These are phyloP conservation scores for Lithohypha guttulata DNA, from an alignment of 2,329 filamentous ascomycete genomes.

Conservation along the genomic window DNA sequence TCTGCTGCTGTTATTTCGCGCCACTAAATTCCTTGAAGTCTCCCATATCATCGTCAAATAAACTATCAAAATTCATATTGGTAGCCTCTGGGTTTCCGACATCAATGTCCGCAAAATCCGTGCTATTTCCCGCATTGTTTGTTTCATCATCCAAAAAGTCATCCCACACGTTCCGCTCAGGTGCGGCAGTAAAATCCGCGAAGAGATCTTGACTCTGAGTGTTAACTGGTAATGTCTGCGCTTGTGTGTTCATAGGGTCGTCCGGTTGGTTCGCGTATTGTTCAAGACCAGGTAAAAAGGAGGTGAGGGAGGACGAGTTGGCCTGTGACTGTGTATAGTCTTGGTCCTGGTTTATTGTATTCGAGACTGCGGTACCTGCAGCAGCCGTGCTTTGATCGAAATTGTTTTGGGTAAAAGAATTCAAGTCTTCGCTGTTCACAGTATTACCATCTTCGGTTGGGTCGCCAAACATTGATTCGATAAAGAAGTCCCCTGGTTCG, in stretches of 20 bases:
- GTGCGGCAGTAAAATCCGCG: slow-evolving; percentile 9
- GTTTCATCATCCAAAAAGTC: slow-evolving; percentile 8
- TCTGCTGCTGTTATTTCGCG: too few species aligned
- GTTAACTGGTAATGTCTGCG: slow-evolving; percentile 20
- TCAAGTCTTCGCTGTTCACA: slow-evolving; percentile 27
- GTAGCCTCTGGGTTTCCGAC: slow-evolving; percentile 28
- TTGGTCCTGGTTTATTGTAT: slow-evolving; percentile 22
- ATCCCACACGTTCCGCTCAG: slow-evolving; percentile 4
- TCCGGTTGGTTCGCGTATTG: slow-evolving; percentile 24
- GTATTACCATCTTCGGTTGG: slow-evolving; percentile 19
- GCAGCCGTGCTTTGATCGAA: slow-evolving; percentile 23
- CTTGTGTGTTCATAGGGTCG: slow-evolving; percentile 23
- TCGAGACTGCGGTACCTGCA: slow-evolving; percentile 30
- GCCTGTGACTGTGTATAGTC: slow-evolving; percentile 9
- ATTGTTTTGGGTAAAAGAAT: slow-evolving; percentile 30
- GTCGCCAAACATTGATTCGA: slow-evolving; percentile 32
- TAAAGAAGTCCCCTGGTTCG: slow-evolving; percentile 27
- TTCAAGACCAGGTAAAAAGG: slow-evolving; percentile 26
- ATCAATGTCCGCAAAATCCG: slow-evolving; percentile 16
- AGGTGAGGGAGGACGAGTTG: slow-evolving; percentile 20
- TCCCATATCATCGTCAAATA: slow-evolving; percentile 32
- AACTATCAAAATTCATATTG: slow-evolving; percentile 34
- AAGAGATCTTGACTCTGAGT: neutral
- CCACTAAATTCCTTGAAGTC: neutral
- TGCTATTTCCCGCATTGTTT: slow-evolving; percentile 11